phyloP scores from a whole-genome alignment of 129 eudicot species.

The Arctium minus region DNA sequence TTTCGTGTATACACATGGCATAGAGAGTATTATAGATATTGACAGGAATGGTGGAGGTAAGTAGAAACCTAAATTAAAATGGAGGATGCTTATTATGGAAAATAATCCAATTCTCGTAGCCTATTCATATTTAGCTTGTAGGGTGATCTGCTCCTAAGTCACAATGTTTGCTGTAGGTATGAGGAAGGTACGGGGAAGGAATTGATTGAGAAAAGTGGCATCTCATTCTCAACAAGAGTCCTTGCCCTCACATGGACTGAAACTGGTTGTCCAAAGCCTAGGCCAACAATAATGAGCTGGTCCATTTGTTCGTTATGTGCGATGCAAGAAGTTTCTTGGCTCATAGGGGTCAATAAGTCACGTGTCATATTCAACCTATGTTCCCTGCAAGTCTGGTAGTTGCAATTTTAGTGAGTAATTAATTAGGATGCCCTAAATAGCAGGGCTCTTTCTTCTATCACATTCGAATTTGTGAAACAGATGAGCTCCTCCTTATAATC shows the following conservation, averaged over 20 bases:
- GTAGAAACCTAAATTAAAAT: neutral
- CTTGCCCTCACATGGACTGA: neutral
- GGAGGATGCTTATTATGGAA: neutral
- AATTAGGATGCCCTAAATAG: constrained; percentile 6
- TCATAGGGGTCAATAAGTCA: constrained; percentile 3
- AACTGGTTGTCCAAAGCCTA: neutral
- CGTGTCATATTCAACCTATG: neutral
- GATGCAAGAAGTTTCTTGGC: constrained; percentile 1
- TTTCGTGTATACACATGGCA: neutral
- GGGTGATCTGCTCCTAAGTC: neutral
- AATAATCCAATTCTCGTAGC: neutral
- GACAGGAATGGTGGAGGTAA: neutral
- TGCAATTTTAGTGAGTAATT: neutral
- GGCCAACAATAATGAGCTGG: neutral
- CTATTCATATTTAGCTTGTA: neutral
- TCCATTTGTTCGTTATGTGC: neutral
- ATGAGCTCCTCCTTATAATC: neutral
- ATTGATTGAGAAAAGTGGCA: neutral
- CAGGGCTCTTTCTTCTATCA: neutral
- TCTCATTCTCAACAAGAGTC: neutral
- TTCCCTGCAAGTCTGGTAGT: neutral
- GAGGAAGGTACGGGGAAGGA: neutral
- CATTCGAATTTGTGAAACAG: neutral
- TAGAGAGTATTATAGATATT: neutral
- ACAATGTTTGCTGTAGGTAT: neutral